These are phyloP conservation scores for Fusarium sp. DNA, from an alignment of 2,329 filamentous ascomycete genomes.

Conservation along the genomic window DNA sequence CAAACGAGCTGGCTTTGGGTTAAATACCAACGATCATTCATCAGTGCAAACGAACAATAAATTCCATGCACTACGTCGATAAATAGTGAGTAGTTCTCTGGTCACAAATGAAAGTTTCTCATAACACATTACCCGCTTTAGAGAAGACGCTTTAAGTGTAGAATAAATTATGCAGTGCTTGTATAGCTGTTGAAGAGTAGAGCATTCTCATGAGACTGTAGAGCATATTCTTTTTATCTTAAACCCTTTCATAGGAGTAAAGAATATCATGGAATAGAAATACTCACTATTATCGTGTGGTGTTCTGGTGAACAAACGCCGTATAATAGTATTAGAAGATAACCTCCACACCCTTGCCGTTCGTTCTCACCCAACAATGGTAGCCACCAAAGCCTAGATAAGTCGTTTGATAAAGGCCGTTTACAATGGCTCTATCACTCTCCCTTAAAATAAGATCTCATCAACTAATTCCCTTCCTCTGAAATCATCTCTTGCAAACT, in stretches of 20 bases:
- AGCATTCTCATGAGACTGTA: neutral
- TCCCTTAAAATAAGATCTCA: neutral
- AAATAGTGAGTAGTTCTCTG: too few relatives aligned
- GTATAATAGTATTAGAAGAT: neutral
- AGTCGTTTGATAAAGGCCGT: conserved; percentile 8
- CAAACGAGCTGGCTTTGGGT: neutral
- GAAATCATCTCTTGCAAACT: neutral
- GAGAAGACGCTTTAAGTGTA: neutral
- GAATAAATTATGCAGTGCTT: neutral
- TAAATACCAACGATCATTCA: conserved; percentile 10
- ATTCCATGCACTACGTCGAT: neutral
- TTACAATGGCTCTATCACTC: conserved; percentile 1
- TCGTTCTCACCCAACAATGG: conserved; percentile 9
- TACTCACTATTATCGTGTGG: neutral
- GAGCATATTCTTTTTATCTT: neutral
- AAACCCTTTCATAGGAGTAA: neutral
- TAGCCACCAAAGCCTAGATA: conserved; percentile 11
- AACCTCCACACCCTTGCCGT: neutral
- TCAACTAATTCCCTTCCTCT: neutral
- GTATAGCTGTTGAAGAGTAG: neutral
- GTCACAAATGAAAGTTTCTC: neutral
- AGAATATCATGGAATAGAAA: neutral
- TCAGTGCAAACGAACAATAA: neutral
- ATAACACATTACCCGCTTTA: neutral
- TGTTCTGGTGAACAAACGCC: neutral